Conservation (phyloP, 106 monocot genomes). For the Cymbidium sinense region DNA sequence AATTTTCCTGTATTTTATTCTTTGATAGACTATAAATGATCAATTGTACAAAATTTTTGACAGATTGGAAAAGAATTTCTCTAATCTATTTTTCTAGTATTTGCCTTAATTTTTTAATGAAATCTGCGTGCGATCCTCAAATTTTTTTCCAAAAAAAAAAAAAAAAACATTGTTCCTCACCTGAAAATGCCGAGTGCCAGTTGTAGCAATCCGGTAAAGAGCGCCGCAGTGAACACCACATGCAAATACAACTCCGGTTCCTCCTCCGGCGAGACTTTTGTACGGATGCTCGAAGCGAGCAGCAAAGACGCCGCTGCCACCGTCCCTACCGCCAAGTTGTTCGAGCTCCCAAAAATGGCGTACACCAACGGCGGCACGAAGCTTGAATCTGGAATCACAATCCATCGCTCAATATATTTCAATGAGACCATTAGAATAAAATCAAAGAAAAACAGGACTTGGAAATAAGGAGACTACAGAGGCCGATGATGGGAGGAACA, state of each 20-base stretch:
- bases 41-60: no score
- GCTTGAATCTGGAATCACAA: conserved; percentile 53
- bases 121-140: no score
- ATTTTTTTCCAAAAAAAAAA: no score
- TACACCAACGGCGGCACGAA: conserved; percentile 81
- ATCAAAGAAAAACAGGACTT: no score
- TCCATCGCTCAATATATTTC: neutral
- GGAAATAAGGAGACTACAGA: conserved; percentile 33
- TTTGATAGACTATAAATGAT: no score
- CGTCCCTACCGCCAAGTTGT: conserved; percentile 65
- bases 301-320: conserved; percentile 73
- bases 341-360: conserved; percentile 79
- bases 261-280: conserved; percentile 16
- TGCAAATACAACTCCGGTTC: conserved; percentile 40
- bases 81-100: no score
- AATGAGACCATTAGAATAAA: no score
- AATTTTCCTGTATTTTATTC: no score
- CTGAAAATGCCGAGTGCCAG: conserved; percentile 57
- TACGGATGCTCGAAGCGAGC: conserved; percentile 38
- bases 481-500: conserved; percentile 72
- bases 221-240: conserved; percentile 63
- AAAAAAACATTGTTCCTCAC: conserved; percentile 13
- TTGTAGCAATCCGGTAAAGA: conserved; percentile 67
- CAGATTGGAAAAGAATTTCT: no score
- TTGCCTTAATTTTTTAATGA: no score